Conservation (phyloP, 176 grass and related monocot genomes). For the Eragrostis nindensis region DNA sequence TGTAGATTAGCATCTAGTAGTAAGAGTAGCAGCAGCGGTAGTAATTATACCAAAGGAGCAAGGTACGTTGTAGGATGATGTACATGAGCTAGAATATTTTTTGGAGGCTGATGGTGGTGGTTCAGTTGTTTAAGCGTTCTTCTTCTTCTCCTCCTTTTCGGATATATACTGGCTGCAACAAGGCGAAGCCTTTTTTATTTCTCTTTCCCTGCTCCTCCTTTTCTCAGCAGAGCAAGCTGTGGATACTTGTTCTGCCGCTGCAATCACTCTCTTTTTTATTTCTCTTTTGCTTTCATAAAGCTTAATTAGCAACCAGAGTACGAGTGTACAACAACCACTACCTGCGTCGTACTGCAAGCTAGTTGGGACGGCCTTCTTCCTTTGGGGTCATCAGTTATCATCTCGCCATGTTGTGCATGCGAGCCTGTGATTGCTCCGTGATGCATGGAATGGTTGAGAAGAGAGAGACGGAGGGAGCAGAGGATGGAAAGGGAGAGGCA, state of each 20-base stretch:
- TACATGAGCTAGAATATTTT: conserved; percentile 47
- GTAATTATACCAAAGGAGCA: not conserved
- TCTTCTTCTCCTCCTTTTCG: not conserved
- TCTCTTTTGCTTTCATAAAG: conserved; percentile 41
- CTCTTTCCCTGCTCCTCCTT: not conserved
- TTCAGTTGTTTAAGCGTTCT: not conserved
- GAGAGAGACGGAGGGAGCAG: not conserved
- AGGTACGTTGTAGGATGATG: conserved; percentile 24
- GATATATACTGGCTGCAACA: not conserved
- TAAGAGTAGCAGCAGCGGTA: conserved; percentile 11
- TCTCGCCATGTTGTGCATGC: conserved; percentile 11
- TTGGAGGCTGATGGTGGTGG: not conserved
- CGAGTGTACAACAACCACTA: conserved; percentile 32
- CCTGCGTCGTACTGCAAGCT: not conserved
- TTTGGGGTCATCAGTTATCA: too few relatives aligned
- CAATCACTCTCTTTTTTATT: not conserved
- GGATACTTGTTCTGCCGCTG: conserved; percentile 21
- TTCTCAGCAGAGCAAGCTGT: conserved; percentile 11
- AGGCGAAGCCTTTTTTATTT: not conserved
- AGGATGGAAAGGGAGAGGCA: conserved; percentile 10
- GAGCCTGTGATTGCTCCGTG: conserved; percentile 13
- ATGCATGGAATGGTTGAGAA: conserved; percentile 11
- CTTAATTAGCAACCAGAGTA: conserved; percentile 1
- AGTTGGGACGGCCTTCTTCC: too few relatives aligned
- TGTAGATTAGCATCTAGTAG: conserved; percentile 31